Percentiles rank a stretch among this genome's conserved stretches.
Conservation (phyloP, 306 rosid species). For the Medicago lupulina region DNA sequence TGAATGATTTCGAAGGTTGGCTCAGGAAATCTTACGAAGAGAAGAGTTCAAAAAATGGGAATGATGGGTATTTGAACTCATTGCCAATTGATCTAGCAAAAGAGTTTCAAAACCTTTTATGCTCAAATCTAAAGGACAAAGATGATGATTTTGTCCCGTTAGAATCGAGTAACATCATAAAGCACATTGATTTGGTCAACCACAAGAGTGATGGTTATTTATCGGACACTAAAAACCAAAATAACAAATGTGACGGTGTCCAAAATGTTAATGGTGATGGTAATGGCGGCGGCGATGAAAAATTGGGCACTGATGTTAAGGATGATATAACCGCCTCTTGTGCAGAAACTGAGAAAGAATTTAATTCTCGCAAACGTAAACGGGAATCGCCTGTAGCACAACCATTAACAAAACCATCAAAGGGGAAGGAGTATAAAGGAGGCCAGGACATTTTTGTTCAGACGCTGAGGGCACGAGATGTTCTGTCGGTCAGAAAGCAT, state of each 20-base stretch:
- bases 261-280: conserved; percentile 18
- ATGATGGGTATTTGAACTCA: conserved; percentile 38
- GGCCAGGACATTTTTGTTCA: conserved; percentile 61
- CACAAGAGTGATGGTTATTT: conserved; percentile 39
- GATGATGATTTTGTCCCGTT: conserved; percentile 41
- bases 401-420: conserved; percentile 59
- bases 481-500: conserved; percentile 44
- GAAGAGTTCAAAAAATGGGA: conserved; percentile 48
- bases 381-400: conserved; percentile 60
- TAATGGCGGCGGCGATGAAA: conserved; percentile 35
- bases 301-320: conserved; percentile 13
- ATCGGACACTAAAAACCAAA: conserved; percentile 37
- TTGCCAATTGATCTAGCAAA: conserved; percentile 59
- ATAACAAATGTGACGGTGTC: conserved; percentile 34
- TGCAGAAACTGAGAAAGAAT: conserved; percentile 45
- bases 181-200: conserved; percentile 41
- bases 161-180: conserved; percentile 45
- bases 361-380: conserved; percentile 58
- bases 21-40: conserved; percentile 50
- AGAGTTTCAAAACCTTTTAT: conserved; percentile 56
- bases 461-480: conserved; percentile 65
- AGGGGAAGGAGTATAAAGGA: conserved; percentile 60
- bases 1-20: conserved; percentile 74
- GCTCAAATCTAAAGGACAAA: conserved; percentile 41
- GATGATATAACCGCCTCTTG: conserved; percentile 32